These are phyloP conservation scores for Paraleonurus japonicus DNA, from an alignment of 257 asterid species.

Conservation along the genomic window DNA sequence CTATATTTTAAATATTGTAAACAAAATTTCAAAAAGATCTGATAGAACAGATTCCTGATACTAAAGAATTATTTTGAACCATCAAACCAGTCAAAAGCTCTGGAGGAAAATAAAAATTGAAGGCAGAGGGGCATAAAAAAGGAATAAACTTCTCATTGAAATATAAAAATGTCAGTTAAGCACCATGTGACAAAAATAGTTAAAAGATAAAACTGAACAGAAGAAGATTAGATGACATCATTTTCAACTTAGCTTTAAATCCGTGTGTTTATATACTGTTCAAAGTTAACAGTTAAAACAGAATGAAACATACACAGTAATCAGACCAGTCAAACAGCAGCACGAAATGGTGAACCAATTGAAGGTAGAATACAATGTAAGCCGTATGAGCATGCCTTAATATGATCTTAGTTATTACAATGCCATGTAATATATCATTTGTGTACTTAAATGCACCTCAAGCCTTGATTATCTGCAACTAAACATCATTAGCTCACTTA, in stretches of 20 bases:
- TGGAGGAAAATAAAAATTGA: neutral
- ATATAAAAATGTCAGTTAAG: neutral
- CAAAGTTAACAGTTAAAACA: neutral
- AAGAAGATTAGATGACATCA: neutral
- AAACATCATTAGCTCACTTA: neutral
- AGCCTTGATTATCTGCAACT: neutral
- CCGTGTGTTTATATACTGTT: neutral
- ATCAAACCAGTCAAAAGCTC: neutral
- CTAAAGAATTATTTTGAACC: neutral
- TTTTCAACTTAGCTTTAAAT: neutral
- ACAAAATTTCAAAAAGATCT: neutral
- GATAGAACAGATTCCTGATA: conserved; percentile 5
- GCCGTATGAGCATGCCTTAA: neutral
- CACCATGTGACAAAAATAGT: neutral
- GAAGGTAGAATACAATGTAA: neutral
- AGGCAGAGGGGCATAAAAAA: neutral
- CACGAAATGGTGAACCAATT: neutral
- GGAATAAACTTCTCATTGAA: neutral
- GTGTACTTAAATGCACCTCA: neutral
- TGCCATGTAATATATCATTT: neutral
- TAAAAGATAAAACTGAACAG: neutral
- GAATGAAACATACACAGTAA: neutral
- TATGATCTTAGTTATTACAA: neutral
- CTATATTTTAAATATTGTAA: neutral
- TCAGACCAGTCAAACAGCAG: neutral